phyloP scores from a whole-genome alignment of 768 basidiomycete genomes.

The Lentinula boryana region DNA sequence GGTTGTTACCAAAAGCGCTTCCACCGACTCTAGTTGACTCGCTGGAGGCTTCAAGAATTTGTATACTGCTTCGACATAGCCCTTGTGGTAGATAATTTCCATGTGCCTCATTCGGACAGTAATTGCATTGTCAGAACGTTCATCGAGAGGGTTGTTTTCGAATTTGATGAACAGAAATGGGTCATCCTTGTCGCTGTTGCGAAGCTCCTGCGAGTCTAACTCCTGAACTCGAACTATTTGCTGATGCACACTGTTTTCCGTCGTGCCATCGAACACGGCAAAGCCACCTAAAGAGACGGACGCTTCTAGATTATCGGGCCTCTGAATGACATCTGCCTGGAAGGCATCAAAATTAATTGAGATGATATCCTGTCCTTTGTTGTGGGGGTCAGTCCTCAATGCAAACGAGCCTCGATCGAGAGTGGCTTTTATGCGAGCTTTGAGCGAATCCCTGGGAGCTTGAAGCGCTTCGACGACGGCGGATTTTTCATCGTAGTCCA shows the following conservation, averaged over 20 bases:
- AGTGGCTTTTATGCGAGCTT: constrained; percentile 66
- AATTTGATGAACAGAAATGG: constrained; percentile 89
- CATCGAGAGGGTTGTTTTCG: constrained; percentile 88
- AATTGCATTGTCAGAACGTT: constrained; percentile 85
- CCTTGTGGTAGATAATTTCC: constrained; percentile 94
- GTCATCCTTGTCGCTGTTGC: constrained; percentile 26
- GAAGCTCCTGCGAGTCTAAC: constrained; percentile 3
- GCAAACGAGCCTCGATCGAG: constrained; percentile 87
- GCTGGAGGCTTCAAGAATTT: constrained; percentile 91
- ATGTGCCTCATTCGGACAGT: constrained; percentile 89
- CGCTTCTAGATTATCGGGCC: constrained; percentile 82
- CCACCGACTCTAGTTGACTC: constrained; percentile 92
- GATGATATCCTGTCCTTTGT: constrained; percentile 60
- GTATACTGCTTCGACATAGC: constrained; percentile 88
- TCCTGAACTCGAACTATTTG: constrained; percentile 80
- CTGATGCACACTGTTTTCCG: constrained; percentile 68
- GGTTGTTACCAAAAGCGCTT: constrained; percentile 73
- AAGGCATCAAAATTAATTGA: constrained; percentile 86
- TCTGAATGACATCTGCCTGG: constrained; percentile 75
- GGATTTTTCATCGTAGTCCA: constrained; percentile 88
- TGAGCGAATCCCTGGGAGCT: constrained; percentile 73
- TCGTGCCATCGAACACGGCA: constrained; percentile 89
- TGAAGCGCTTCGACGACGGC: constrained; percentile 67
- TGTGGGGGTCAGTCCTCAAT: constrained; percentile 70
- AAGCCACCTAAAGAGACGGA: constrained; percentile 82